Conservation (phyloP, 192 early-diverging fungal species). For the Coemansia erecta region DNA sequence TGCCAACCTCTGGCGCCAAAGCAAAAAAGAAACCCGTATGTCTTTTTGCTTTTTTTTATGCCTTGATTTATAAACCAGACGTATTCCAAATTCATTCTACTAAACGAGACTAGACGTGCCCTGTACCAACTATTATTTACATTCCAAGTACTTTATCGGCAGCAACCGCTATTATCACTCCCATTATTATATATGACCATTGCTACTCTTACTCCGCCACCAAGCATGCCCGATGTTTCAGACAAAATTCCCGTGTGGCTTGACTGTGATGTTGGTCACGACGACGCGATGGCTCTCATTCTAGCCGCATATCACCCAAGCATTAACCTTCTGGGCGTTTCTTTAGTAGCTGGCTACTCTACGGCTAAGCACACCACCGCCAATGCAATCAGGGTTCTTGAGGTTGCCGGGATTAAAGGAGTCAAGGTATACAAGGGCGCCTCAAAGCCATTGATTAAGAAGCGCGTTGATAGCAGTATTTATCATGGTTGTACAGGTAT, state of each 20-base stretch:
- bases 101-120: no score
- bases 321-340: conserved; percentile 27
- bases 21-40: neutral
- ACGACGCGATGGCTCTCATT: conserved; percentile 38
- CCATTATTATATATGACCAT: no score
- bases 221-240: neutral
- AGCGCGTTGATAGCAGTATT: conserved; percentile 2
- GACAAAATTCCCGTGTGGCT: conserved; percentile 29
- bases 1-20: neutral
- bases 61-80: neutral
- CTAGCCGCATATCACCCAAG: conserved; percentile 30
- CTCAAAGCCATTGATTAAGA: conserved; percentile 23
- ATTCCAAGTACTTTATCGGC: neutral
- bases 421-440: conserved; percentile 32
- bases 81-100: no score
- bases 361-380: conserved; percentile 18
- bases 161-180: no score
- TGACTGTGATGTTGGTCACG: conserved; percentile 39
- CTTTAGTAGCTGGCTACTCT: conserved; percentile 25
- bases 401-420: conserved; percentile 26
- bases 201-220: no score
- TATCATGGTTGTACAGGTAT: conserved; percentile 21
- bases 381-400: conserved; percentile 23
- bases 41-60: neutral
- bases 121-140: neutral